Conservation (phyloP, 805 yeast species). For the Candida maris region DNA sequence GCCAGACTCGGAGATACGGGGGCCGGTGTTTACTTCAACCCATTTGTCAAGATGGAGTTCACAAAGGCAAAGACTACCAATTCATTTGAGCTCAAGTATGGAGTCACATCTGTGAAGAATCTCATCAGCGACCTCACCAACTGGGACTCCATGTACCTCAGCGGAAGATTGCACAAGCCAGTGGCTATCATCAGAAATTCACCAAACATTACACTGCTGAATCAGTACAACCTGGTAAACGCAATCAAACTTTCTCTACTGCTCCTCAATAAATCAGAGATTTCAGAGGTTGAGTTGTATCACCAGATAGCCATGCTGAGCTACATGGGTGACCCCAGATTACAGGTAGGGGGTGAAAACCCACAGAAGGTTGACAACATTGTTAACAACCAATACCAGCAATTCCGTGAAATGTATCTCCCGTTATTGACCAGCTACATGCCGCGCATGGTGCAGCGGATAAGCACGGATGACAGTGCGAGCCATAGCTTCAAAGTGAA, state of each 20-base stretch:
- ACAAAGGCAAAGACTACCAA: constrained; percentile 31
- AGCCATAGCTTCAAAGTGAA: constrained; percentile 26
- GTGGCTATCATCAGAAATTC: constrained; percentile 71
- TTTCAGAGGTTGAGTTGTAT: constrained; percentile 52
- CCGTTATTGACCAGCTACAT: constrained; percentile 53
- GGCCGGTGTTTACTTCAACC: constrained; percentile 93
- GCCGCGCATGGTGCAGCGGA: constrained; percentile 24
- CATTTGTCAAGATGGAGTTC: constrained; percentile 62
- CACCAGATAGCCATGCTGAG: constrained; percentile 75
- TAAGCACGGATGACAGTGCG: constrained; percentile 19
- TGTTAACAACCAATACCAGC: constrained; percentile 67
- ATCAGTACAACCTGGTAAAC: constrained; percentile 71
- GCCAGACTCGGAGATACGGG: constrained; percentile 63
- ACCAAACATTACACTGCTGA: constrained; percentile 57
- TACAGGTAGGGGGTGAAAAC: constrained; percentile 84
- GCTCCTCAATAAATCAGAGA: constrained; percentile 38
- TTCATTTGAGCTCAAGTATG: constrained; percentile 63
- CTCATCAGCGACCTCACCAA: constrained; percentile 67
- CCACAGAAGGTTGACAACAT: constrained; percentile 86
- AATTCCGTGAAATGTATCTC: constrained; percentile 69
- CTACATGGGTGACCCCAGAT: constrained; percentile 87
- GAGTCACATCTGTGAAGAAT: constrained; percentile 65
- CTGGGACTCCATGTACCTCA: constrained; percentile 84
- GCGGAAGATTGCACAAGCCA: constrained; percentile 94
- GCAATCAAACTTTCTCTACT: constrained; percentile 71